Base-by-base conservation (phyloP, 768 basidiomycete genomes). In the Amanita fuliginea region DNA sequence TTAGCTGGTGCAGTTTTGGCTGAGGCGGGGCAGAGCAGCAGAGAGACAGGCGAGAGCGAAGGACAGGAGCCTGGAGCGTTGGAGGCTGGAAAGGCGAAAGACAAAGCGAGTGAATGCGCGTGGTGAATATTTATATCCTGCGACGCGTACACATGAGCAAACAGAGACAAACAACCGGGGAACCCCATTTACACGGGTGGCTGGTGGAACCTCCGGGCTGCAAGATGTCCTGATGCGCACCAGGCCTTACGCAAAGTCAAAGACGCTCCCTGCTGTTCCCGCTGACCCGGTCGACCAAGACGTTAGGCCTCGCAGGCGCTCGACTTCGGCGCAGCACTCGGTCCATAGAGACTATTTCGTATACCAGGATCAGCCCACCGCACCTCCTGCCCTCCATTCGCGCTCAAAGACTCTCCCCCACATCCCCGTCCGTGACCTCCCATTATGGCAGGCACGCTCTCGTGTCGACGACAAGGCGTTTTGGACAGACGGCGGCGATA, bases 1-100 rank as follows among this genome's bases (percentile, higher is more conserved):
- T 80, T 80, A 79, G 75, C 74, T 69, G 63, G 33, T 64, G 75
- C 67, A 71, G 62, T 64, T 56, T 74, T 75, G 67, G 65, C 71
- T 77, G 75, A 71, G 74, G 67, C 61, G 65, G 67, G 53, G 54
- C 32, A 62, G 61, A 56, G 56, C 59, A 56, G 53, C 51, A 54
- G 62, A 70, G 48, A 49, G 56, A 49, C 34, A 54, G 53, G 56
- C 48, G 46, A 61, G 64, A 62, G 64, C 65, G 69, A 60, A 57
- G 45, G 34, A 45, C 32, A 45, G 43, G 51, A 44, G 62, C 74
- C 74, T 59, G 72, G 73, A 72, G 75, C 74, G 74, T 67, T 72
- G 57, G 63, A 60, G 69, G 74, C 57, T 52, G 55, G 59, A 65
- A 66, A 64, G 62, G 47, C 57, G 39, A 47, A 42, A 39, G 45